Evolutionary conservation across 306 rosid genomes (phyloP), one percentile per base, ranked within the genome.

Genomic region (Corylus americana): DNA sequence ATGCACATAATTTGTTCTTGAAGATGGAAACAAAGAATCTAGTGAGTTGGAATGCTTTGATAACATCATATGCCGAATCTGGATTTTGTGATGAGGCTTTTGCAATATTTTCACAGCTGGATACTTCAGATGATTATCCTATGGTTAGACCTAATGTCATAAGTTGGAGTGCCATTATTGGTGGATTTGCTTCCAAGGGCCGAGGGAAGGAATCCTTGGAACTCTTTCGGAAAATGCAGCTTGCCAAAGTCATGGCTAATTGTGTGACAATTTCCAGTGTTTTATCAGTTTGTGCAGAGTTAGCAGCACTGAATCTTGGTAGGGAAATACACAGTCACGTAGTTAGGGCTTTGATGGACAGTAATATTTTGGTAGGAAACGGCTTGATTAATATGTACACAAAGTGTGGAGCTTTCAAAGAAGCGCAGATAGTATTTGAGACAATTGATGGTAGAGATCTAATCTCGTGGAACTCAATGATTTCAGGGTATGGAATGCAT

Each of bases 31-130:
- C n/a, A 9, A 92, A 88, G 82, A 92, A 54, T 80, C 79, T 91
- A 9, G 94, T 89, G 57, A 89, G 91, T 81, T 92, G 98, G 98
- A 94, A 94, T 84, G 86, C 92, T 81, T 83, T 94, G 77, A 88
- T 94, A 83, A 87, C 98, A 7, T 76, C 94, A 2, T 91, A 81
- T 77, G 93, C 93, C 68, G 97, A 92, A 82, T 83, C 87, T 29
- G 97, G 97, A 50, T 82, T 88, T 27, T 92, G 94, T 17, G 88
- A 94, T 13, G 90, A 94, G 79, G 97, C 97, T 11, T 84, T 83
- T 71, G 87, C 78, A 54, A 59, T 86, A 54, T 84, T 92, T 81
- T 79, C 86, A 47, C 82, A 82, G 89, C 73, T 94, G 86, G 86
- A 80, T 74, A 77, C 84, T 58, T 78, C 74, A 11, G 76, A 53